Evolutionary conservation across 345 rosid genomes (phyloP).

Genomic region (Fremontodendron californicum): DNA sequence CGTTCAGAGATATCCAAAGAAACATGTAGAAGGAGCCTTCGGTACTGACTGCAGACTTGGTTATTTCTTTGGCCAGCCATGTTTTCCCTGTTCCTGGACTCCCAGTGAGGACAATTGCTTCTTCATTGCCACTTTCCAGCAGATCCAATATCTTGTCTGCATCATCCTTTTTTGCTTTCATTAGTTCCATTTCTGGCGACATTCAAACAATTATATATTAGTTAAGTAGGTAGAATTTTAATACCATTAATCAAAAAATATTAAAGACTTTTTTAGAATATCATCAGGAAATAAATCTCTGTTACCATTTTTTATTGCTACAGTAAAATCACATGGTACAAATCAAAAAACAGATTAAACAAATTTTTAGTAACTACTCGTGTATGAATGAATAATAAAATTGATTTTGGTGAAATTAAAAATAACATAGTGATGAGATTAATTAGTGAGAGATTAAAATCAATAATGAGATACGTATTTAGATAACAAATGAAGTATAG

Average conservation of each 20-base stretch:
- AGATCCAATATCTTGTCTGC: neutral
- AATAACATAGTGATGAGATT: too few relatives aligned
- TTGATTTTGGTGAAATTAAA: too few relatives aligned
- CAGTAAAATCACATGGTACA: too few relatives aligned
- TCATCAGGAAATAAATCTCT: too few relatives aligned
- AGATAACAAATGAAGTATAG: too few relatives aligned
- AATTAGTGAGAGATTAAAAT: too few relatives aligned
- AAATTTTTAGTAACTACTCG: too few relatives aligned
- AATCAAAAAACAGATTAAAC: too few relatives aligned
- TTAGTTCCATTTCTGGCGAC: neutral
- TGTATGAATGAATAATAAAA: too few relatives aligned
- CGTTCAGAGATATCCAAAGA: constrained; percentile 35
- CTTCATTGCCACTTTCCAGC: rapidly evolving
- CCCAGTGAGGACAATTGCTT: constrained; percentile 24
- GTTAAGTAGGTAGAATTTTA: neutral
- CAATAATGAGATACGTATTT: too few relatives aligned
- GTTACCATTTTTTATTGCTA: too few relatives aligned
- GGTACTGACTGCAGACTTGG: neutral
- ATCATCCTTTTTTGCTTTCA: neutral
- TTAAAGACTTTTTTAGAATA: neutral
- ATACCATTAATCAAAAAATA: too few relatives aligned
- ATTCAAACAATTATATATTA: neutral
- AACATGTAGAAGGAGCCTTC: constrained; percentile 7
- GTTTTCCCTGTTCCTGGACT: constrained; percentile 48
- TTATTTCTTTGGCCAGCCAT: constrained; percentile 33